phyloP scores from a whole-genome alignment of 2,329 filamentous ascomycete genomes.

The Botrytis aclada region DNA sequence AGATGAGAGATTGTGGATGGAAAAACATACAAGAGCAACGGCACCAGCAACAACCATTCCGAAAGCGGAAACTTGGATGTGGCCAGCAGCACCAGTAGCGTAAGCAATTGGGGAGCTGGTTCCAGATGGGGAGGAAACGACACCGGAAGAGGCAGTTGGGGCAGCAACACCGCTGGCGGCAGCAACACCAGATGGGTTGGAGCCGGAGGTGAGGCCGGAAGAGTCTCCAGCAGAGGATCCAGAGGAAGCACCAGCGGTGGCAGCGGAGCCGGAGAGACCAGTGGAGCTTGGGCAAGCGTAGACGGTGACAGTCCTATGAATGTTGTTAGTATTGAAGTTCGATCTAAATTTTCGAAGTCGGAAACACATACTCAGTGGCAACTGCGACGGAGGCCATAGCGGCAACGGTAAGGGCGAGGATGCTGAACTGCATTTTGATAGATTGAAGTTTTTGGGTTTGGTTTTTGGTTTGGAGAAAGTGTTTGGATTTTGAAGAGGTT shows the following conservation, averaged over 20 bases:
- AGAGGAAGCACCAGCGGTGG: conserved; percentile 26
- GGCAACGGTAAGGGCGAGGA: conserved; percentile 33
- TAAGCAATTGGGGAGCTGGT: conserved; percentile 35
- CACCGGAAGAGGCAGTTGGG: conserved; percentile 29
- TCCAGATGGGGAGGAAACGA: conserved; percentile 24
- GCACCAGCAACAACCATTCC: conserved; percentile 37
- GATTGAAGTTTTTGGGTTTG: conserved; percentile 26
- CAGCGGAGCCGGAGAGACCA: conserved; percentile 24
- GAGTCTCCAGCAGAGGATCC: background rate
- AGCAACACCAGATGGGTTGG: conserved; percentile 22
- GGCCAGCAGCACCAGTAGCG: conserved; percentile 33
- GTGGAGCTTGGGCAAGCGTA: conserved; percentile 29
- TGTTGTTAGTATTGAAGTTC: conserved; percentile 20
- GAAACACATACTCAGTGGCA: conserved; percentile 28
- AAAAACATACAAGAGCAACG: conserved; percentile 36
- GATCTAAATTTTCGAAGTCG: background rate
- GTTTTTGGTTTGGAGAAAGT: background rate
- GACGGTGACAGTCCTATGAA: conserved; percentile 34
- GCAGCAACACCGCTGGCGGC: conserved; percentile 23
- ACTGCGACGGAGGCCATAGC: conserved; percentile 33
- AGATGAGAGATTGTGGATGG: background rate
- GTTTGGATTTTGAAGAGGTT: conserved; percentile 22
- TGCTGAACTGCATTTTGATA: conserved; percentile 39
- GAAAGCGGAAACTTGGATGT: conserved; percentile 34
- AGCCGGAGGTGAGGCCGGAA: conserved; percentile 2